Evolutionary conservation across 331 rosid species (phyloP).

Genomic region (Telfairia occidentalis): DNA sequence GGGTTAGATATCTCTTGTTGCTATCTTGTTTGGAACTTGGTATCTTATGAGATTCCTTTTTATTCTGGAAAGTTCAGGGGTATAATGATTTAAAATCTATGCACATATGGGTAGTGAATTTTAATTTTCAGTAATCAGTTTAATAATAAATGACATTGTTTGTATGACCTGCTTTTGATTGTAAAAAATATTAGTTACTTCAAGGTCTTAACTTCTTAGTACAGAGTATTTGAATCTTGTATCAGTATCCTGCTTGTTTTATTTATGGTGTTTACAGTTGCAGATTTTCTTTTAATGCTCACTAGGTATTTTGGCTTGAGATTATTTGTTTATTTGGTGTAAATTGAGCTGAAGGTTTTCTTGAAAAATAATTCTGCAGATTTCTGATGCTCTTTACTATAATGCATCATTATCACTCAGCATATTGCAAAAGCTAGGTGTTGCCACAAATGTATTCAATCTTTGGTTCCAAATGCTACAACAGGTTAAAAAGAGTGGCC

Average conservation of each 20-base stretch:
- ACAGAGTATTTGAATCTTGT: neutral
- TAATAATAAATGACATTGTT: neutral
- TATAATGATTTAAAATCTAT: neutral
- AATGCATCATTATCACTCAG: conserved; percentile 59
- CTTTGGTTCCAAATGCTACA: conserved; percentile 89
- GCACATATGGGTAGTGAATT: neutral
- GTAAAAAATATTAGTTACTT: neutral
- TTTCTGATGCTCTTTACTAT: conserved; percentile 87
- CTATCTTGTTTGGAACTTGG: neutral
- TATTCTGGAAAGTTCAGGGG: neutral
- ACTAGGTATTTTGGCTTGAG: neutral
- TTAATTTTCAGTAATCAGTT: neutral
- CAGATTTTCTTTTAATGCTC: neutral
- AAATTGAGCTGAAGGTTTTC: neutral
- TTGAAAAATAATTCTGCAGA: conserved; percentile 20
- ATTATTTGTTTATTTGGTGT: neutral
- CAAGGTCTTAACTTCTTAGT: neutral
- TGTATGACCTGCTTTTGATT: neutral
- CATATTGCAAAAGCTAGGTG: conserved; percentile 67
- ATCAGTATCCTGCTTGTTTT: neutral
- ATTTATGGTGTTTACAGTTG: neutral
- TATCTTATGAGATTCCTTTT: neutral
- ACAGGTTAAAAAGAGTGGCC: conserved; percentile 71
- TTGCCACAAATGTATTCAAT: conserved; percentile 71
- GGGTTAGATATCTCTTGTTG: neutral